These are phyloP conservation scores for Mallotus japonicus DNA, from an alignment of 441 rosid genomes.

Conservation along the genomic window DNA sequence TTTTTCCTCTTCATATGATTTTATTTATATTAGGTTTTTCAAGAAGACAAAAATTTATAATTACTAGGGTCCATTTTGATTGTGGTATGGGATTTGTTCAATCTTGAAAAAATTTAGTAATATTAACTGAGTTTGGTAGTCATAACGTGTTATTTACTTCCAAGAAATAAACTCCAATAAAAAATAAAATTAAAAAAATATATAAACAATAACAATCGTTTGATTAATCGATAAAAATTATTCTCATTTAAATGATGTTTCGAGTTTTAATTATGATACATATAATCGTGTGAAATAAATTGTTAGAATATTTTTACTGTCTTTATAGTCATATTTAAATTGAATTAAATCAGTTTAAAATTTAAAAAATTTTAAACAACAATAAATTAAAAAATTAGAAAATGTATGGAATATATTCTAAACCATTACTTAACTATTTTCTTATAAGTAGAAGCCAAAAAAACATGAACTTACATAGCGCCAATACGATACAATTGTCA, in stretches of 20 bases:
- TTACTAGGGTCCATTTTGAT: slow-evolving; percentile 15
- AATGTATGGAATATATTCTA: background rate
- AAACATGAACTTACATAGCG: background rate
- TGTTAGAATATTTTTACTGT: no score
- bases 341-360: no score
- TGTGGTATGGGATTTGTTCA: background rate
- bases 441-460: background rate
- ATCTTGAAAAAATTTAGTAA: background rate
- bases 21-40: no score
- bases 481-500: background rate
- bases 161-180: background rate
- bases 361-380: no score
- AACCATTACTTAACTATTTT: no score
- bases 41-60: slow-evolving; percentile 11
- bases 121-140: background rate
- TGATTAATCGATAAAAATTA: no score
- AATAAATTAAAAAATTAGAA: background rate
- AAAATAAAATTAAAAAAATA: no score
- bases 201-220: no score
- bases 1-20: background rate
- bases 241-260: no score
- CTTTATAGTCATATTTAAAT: no score
- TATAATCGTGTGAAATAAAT: no score
- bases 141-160: background rate
- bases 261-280: no score